phyloP scores from a whole-genome alignment of 108 stramenopile species.

The Schizochytrium sp. region DNA sequence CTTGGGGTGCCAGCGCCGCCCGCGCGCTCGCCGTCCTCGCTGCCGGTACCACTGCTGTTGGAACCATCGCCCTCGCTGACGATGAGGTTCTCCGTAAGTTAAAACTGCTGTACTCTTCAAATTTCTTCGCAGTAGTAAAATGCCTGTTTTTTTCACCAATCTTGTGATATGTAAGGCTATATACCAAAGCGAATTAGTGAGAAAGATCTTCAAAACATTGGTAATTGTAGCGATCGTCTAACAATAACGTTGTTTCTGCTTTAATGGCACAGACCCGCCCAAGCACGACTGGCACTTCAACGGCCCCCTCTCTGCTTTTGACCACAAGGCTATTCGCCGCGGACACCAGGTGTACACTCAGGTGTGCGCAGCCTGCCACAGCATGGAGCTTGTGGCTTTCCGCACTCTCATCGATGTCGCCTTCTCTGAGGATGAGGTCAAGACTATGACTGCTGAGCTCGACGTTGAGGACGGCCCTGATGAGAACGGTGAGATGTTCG shows the following conservation, averaged over 20 bases:
- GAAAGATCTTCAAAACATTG: neutral
- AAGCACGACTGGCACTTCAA: constrained; percentile 50
- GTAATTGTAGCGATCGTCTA: neutral
- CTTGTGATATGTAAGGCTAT: neutral
- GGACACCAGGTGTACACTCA: constrained; percentile 99
- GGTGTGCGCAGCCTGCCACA: constrained; percentile 95
- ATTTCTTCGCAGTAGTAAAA: neutral
- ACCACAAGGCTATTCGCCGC: constrained; percentile 91
- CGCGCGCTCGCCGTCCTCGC: constrained; percentile 36
- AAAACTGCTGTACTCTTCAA: neutral
- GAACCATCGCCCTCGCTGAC: constrained; percentile 17
- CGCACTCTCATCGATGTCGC: constrained; percentile 97
- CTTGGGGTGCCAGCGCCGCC: neutral
- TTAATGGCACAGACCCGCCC: constrained; percentile 35
- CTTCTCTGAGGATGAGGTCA: constrained; percentile 91
- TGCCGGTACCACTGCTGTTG: constrained; percentile 21
- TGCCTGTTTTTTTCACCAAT: neutral
- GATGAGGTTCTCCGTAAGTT: constrained; percentile 58
- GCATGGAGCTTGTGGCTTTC: constrained; percentile 91
- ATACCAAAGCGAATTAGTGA: neutral
- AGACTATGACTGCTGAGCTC: constrained; percentile 88
- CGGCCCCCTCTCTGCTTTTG: constrained; percentile 64
- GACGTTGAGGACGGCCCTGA: constrained; percentile 97
- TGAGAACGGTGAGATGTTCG: constrained; percentile 86
- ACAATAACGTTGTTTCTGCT: neutral